Evolutionary conservation across 2,329 filamentous ascomycete species (phyloP).

Genomic region (Parastagonospora avenae): DNA sequence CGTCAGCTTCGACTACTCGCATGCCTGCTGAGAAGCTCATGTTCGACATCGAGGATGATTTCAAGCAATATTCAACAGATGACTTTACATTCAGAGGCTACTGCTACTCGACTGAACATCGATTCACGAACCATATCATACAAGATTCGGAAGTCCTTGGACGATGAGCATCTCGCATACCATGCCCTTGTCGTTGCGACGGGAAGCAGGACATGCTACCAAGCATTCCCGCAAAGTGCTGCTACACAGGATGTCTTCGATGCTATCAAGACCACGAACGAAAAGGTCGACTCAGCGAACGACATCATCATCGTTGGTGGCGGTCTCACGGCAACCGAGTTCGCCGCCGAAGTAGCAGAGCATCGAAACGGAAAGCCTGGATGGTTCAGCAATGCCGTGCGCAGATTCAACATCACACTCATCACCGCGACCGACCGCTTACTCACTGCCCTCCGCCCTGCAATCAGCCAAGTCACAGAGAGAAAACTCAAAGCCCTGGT

Average conservation of each 20-base stretch:
- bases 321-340: conserved; percentile 56
- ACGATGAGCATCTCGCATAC: conserved; percentile 49
- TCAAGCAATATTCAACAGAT: conserved; percentile 55
- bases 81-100: conserved; percentile 58
- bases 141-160: conserved; percentile 29
- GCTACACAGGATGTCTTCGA: conserved; percentile 24
- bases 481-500: conserved; percentile 53
- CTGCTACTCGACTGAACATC: conserved; percentile 55
- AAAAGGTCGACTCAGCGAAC: conserved; percentile 45
- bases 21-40: conserved; percentile 57
- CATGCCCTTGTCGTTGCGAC: conserved; percentile 63
- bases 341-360: conserved; percentile 56
- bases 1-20: conserved; percentile 55
- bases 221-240: conserved; percentile 52
- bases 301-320: conserved; percentile 56
- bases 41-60: conserved; percentile 55
- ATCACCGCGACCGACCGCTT: conserved; percentile 49
- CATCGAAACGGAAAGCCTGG: conserved; percentile 47
- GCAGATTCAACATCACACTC: conserved; percentile 51
- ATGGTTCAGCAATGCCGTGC: conserved; percentile 40
- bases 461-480: conserved; percentile 51
- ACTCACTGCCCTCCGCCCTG: conserved; percentile 49
- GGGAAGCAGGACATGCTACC: conserved; percentile 55
- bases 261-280: conserved; percentile 45
- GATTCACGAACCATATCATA: conserved; percentile 52